Evolutionary conservation across 2,329 filamentous ascomycete species (phyloP).

Genomic region (Pseudohalonectria lignicola): DNA sequence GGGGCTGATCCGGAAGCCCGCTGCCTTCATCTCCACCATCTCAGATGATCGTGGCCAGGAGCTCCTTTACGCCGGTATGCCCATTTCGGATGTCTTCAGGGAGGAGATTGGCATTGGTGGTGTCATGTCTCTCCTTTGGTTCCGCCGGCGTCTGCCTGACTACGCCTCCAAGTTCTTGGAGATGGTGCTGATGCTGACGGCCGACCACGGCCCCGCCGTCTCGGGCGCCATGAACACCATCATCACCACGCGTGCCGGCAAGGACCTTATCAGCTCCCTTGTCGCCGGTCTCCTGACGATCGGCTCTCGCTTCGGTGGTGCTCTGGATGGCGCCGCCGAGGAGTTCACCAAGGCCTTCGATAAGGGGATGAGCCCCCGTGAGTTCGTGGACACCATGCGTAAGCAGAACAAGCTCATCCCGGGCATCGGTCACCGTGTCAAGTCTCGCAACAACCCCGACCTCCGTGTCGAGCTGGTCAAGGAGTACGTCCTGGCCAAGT

Average conservation of each 20-base stretch:
- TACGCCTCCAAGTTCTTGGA: slow-evolving; percentile 99
- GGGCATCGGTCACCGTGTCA: slow-evolving; percentile 98
- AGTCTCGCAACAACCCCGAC: slow-evolving; percentile 99
- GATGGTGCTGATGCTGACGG: slow-evolving; percentile 99
- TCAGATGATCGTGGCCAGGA: slow-evolving; percentile 99
- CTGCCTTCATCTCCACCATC: slow-evolving; percentile 99
- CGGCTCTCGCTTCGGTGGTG: slow-evolving; percentile 96
- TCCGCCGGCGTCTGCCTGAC: slow-evolving; percentile 90
- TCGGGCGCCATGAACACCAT: slow-evolving; percentile 99
- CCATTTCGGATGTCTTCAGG: slow-evolving; percentile 98
- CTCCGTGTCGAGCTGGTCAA: slow-evolving; percentile 98
- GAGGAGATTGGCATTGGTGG: slow-evolving; percentile 98
- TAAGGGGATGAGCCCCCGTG: slow-evolving; percentile 94
- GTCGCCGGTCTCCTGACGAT: slow-evolving; percentile 97
- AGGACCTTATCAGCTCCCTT: slow-evolving; percentile 92
- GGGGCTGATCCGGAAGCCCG: slow-evolving; percentile 97
- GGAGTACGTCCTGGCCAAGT: slow-evolving; percentile 95
- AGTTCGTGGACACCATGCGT: slow-evolving; percentile 97
- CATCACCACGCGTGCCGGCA: slow-evolving; percentile 97
- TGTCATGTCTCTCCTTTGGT: slow-evolving; percentile 99
- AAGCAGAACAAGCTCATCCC: slow-evolving; percentile 99
- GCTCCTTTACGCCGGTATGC: slow-evolving; percentile 97
- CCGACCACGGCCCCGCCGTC: slow-evolving; percentile 96
- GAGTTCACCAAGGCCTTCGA: slow-evolving; percentile 98
- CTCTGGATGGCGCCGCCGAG: slow-evolving; percentile 91